Percentiles rank a stretch among this genome's conserved stretches.
Conservation (phyloP, 441 rosid genomes). For the Gossypium davidsonii region DNA sequence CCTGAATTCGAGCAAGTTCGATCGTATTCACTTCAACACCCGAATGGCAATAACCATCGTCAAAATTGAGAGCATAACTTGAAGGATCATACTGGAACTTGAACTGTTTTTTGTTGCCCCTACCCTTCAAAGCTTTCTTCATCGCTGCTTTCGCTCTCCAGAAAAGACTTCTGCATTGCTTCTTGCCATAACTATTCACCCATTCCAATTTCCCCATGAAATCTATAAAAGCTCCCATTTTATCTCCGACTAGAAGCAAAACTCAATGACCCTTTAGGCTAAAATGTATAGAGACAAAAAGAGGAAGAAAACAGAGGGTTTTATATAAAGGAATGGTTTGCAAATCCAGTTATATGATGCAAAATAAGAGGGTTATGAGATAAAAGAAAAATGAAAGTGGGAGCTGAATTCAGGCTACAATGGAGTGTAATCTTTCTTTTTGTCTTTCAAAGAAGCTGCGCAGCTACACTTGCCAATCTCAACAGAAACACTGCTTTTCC, state of each 20-base stretch:
- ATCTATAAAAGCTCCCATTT: conserved; percentile 23
- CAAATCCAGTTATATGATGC: background rate
- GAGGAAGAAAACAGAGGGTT: background rate
- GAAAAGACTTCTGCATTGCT: conserved; percentile 39
- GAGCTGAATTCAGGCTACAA: background rate
- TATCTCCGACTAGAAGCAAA: background rate
- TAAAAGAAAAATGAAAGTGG: too few relatives aligned
- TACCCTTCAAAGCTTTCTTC: conserved; percentile 39
- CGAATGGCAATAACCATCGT: conserved; percentile 47
- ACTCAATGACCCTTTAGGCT: background rate
- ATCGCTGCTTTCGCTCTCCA: conserved; percentile 55
- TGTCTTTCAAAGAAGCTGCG: conserved; percentile 36
- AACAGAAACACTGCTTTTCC: conserved; percentile 17
- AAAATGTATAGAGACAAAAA: background rate
- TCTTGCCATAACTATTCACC: conserved; percentile 33
- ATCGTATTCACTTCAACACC: conserved; percentile 12
- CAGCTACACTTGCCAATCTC: conserved; percentile 24
- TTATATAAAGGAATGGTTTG: background rate
- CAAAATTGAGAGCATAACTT: conserved; percentile 88
- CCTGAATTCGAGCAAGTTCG: conserved; percentile 8
- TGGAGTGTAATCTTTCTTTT: conserved; percentile 12
- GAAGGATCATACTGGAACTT: conserved; percentile 88
- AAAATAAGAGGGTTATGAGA: too few relatives aligned
- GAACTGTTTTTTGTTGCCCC: conserved; percentile 29
- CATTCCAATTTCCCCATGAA: conserved; percentile 31